Evolutionary conservation across 495 filamentous ascomycete genomes (phyloP), one percentile per base, ranked within the genome.

Genomic region (Penicillium cosmopolitanum): DNA sequence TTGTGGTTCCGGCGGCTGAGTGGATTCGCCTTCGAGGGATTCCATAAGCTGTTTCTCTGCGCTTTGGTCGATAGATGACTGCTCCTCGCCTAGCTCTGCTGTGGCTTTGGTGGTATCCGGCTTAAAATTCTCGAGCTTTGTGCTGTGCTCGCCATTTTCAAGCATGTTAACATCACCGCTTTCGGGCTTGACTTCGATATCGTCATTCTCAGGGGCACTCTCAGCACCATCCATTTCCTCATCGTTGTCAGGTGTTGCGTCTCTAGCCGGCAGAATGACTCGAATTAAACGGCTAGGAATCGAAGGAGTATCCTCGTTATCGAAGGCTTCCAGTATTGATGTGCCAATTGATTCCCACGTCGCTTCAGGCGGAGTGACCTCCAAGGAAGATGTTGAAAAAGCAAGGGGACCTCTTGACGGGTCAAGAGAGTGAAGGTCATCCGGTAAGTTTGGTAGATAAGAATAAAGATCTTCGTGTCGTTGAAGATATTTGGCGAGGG

Each of bases 401-500:
- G 68, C 57, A 55, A 79, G 71, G 18, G 74, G 63, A 7, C 58
- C 66, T 40, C 61, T 73, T 13, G 65, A 54, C 4, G 68, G 48
- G 55, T 62, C 60, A 2, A 71, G 65, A 44, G 71, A 62, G 9
- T 82, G 70, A 47, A 81, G 48, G 55, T 64, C 64, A 18, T 56
- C 51, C 50, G 75, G 68, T 9, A 82, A 77, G 25, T 85, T 68
- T 5, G 89, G 91, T 0, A 96, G 80, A 66, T 89, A 96, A 3
- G 90, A 85, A 62, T 89, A 90, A 4, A 88, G 89, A 64, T 96
- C 91, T 11, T 90, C 77, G 50, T 87, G 85, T 53, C 81, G 85
- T 62, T 80, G 84, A 18, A 97, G 77, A 34, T 80, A 77, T 28
- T 80, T 77, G 7, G 88, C 79, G 16, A 96, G 73, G 10, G 82